These are phyloP conservation scores for Colletotrichum orchidophilum DNA, from an alignment of 2,329 filamentous ascomycete genomes.

Conservation along the genomic window DNA sequence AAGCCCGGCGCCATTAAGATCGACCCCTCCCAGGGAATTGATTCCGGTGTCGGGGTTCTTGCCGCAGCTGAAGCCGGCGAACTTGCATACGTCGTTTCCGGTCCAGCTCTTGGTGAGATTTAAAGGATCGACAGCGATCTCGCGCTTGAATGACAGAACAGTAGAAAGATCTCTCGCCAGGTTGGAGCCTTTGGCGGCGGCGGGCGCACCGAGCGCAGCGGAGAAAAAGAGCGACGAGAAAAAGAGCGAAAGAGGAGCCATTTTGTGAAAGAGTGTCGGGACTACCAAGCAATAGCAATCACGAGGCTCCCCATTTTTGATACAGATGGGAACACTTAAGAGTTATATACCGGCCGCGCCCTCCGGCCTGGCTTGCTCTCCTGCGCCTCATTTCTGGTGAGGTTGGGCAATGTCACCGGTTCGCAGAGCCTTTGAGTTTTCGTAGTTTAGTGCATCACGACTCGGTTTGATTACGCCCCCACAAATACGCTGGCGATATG, in stretches of 20 bases:
- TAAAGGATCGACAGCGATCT: not conserved
- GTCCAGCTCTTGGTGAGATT: constrained; percentile 10
- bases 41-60: constrained; percentile 2
- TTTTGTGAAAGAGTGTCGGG: not conserved
- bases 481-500: not conserved
- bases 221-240: constrained; percentile 21
- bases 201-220: constrained; percentile 1
- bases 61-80: constrained; percentile 6
- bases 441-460: not conserved
- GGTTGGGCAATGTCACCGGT: not conserved
- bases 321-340: not conserved
- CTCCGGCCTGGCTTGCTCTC: too few relatives aligned
- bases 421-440: not conserved
- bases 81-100: constrained; percentile 6
- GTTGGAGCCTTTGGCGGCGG: not conserved
- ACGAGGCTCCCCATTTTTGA: fast-evolving
- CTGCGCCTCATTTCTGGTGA: not conserved
- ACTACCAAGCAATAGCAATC: not conserved
- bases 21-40: not conserved
- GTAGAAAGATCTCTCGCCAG: constrained; percentile 6
- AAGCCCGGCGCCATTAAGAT: constrained; percentile 1
- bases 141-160: constrained; percentile 1
- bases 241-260: constrained; percentile 5
- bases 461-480: not conserved
- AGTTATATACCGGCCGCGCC: not conserved